phyloP scores from a whole-genome alignment of 2,329 filamentous ascomycete genomes.

The Cordyceps javanica region DNA sequence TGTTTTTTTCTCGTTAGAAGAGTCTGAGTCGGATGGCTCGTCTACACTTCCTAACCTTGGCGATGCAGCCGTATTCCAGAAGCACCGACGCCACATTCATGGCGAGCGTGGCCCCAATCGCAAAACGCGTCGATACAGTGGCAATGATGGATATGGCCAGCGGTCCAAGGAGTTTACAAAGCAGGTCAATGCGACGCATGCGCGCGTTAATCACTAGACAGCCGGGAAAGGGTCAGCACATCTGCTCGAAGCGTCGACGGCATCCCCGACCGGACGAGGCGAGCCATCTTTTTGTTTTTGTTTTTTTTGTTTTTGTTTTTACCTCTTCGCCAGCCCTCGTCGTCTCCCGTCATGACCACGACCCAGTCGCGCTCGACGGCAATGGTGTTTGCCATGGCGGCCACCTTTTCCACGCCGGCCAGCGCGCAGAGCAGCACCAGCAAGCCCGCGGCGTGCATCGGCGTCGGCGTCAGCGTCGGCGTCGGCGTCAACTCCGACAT shows the following conservation, averaged over 20 bases:
- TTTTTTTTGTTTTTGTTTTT: no score
- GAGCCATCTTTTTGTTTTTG: no score
- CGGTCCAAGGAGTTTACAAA: conserved; percentile 53
- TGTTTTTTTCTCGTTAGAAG: neutral
- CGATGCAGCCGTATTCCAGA: conserved; percentile 1
- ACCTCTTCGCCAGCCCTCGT: conserved; percentile 4
- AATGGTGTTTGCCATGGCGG: conserved; percentile 1
- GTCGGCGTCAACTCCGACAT: no score
- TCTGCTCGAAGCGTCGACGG: no score
- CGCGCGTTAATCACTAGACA: conserved; percentile 42
- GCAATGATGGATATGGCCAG: conserved; percentile 49
- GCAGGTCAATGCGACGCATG: conserved; percentile 58
- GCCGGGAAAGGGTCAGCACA: no score
- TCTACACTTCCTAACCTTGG: neutral
- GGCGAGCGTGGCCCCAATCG: conserved; percentile 42
- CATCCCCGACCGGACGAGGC: no score
- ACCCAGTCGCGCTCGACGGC: conserved; percentile 8
- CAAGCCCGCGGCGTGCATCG: conserved; percentile 10
- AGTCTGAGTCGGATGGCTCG: neutral
- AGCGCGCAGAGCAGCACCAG: conserved; percentile 28
- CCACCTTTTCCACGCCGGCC: conserved; percentile 15
- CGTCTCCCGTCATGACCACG: neutral
- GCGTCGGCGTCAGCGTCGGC: neutral
- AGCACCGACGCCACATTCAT: conserved; percentile 33
- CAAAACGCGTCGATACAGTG: conserved; percentile 38